Evolutionary conservation across 2,329 filamentous ascomycete genomes (phyloP).

Genomic region (Botrytis hyacinthi): DNA sequence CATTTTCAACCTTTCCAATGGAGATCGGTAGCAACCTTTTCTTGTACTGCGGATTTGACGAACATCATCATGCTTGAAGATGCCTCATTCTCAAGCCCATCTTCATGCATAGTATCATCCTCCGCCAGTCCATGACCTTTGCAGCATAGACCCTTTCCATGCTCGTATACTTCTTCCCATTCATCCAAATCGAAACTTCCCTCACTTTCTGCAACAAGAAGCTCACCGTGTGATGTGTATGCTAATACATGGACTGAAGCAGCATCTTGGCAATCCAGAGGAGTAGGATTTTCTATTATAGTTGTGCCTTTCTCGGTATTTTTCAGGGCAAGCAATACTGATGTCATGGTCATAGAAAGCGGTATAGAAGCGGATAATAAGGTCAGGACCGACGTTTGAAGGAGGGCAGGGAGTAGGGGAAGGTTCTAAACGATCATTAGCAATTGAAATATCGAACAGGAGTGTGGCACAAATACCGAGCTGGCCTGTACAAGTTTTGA

Average conservation of each 20-base stretch:
- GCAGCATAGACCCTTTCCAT: slow-evolving; percentile 65
- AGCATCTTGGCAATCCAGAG: slow-evolving; percentile 59
- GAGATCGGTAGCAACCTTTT: slow-evolving; percentile 53
- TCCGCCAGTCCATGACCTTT: slow-evolving; percentile 38
- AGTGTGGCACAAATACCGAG: slow-evolving; percentile 47
- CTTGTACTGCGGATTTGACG: slow-evolving; percentile 59
- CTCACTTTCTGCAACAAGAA: slow-evolving; percentile 78
- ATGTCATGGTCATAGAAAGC: slow-evolving; percentile 68
- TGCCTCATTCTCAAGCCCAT: slow-evolving; percentile 43
- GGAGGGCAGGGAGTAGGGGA: slow-evolving; percentile 72
- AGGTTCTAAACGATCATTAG: slow-evolving; percentile 58
- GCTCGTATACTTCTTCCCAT: slow-evolving; percentile 69
- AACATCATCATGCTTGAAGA: slow-evolving; percentile 54
- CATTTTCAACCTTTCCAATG: slow-evolving; percentile 51
- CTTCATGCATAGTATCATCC: slow-evolving; percentile 34
- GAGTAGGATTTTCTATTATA: slow-evolving; percentile 59
- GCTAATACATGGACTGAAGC: slow-evolving; percentile 78
- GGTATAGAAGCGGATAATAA: slow-evolving; percentile 82
- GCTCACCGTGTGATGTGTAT: slow-evolving; percentile 70
- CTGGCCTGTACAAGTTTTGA: slow-evolving; percentile 59
- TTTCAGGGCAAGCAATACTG: slow-evolving; percentile 61
- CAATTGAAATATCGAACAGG: slow-evolving; percentile 20
- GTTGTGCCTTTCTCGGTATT: slow-evolving; percentile 42
- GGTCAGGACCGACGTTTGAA: slow-evolving; percentile 76
- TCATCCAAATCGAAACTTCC: slow-evolving; percentile 72